Base-by-base conservation (phyloP, 345 rosid species). In the Salix arbutifolia region DNA sequence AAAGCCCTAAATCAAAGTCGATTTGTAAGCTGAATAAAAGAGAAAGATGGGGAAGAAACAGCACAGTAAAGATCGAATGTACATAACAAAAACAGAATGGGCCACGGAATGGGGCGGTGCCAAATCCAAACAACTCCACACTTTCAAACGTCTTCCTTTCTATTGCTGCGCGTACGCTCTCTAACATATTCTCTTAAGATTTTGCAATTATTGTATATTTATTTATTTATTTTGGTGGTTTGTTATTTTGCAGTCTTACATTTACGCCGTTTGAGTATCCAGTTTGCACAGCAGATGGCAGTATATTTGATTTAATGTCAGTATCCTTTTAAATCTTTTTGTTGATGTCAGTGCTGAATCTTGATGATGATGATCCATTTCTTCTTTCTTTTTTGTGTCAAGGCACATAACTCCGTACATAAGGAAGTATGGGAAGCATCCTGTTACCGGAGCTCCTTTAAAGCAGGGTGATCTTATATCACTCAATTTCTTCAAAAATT, bases 31-130 rank as follows among this genome's bases (percentile, higher is more conserved):
- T 30, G 31, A 30, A 30, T 30, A 30, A 30, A 19, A 79, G 2
- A 72, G 65, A 50, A 68, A 76, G 79, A 95, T 95, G 99, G 99
- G 96, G 92, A 92, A 92, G 91, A 96, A 96, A 70, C 97, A 96
- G 85, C 98, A 96, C 80, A 96, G 97, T 87, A 93, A 96, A 75
- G 97, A 93, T 77, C 87, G 98, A n/a, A 96, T 93, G 99, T 93
- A 56, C 88, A 91, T 93, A 73, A 96, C 98, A 68, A 91, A 88
- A 80, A 96, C 94, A 77, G 99, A 93, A 80, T 96, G 97, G 99
- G 97, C 97, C 72, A 96, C 97, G 35, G 98, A 96, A 74, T 96
- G 98, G 98, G 97, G 99, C 42, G 99, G 99, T 72, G 97, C 98
- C 71, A 96, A 93, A 83, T 87, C 93, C 68, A 96, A 88, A 84